Evolutionary conservation across 441 rosid species (phyloP), one percentile per base, ranked within the genome.

Genomic region (Syzygium syzygioides): DNA sequence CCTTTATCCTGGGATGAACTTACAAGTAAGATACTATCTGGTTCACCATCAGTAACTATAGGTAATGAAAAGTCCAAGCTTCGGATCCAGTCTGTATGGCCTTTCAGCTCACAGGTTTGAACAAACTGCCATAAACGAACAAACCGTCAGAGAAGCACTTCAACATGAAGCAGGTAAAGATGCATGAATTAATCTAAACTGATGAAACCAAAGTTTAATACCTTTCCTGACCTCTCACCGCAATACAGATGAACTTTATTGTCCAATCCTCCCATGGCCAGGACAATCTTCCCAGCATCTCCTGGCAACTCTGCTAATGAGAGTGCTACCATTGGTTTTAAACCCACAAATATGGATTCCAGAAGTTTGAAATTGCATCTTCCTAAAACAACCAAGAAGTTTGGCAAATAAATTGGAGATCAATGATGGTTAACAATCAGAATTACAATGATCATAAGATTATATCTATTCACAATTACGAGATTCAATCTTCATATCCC

Each of bases 1-100:
- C 96, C 97, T 92, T 93, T 98, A 93, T 98, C 99, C 92, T 98
- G 99, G 45, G 99, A 96, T 76, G 99, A 95, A 92, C 99, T 98
- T 89, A 95, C 99, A 56, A 98, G 98, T 87, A 97, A 91, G 87
- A 97, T 88, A 94, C 94, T 90, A 86, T 91, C 85, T 88, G 88
- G 79, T 92, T 92, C 94, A 64, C 92, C 94, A 64, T 89, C 86
- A 14, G 89, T 86, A 71, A 88, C 89, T 88, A 93, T 79, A 30
- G 96, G 99, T 89, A 97, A 88, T 14, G 99, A 97, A 97, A 98
- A 97, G 93, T 98, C 99, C 93, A 98, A 93, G 92, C 98, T 95
- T 87, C 99, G 93, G 87, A 98, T 95, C 99, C 99, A 96, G 92
- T 98, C 99, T 4, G 96, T 94, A 94, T 98, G 99, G 89, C 97